Conservation (phyloP, 192 early-diverging fungal species). For the Entomortierella chlamydospora region DNA sequence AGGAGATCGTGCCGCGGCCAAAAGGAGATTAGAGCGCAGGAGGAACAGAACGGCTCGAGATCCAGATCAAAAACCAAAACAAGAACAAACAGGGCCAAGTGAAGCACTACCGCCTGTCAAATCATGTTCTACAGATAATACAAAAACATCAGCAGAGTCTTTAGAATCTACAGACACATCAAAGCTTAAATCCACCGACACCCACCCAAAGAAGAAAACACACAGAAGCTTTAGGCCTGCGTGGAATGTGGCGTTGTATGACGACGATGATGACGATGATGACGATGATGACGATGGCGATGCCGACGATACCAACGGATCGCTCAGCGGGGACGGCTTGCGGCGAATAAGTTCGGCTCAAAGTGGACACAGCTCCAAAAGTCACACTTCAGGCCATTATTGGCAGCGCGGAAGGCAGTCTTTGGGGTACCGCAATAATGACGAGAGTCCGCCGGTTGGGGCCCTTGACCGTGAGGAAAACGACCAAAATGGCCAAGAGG, state of each 20-base stretch:
- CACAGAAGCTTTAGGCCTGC: conserved; percentile 28
- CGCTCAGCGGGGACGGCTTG: conserved; percentile 6
- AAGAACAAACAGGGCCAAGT: not conserved
- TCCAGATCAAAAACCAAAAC: not conserved
- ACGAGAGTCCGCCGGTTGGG: not conserved
- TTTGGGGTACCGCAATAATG: not conserved
- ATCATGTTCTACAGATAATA: not conserved
- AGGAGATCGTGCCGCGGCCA: conserved; percentile 23
- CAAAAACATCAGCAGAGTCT: not conserved
- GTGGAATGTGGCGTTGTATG: conserved; percentile 47
- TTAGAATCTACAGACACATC: not conserved
- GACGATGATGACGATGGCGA: conserved; percentile 34
- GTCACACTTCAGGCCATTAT: not conserved
- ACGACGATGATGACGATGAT: conserved; percentile 39
- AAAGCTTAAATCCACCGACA: not conserved
- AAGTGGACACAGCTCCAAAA: not conserved
- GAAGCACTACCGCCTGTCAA: not conserved
- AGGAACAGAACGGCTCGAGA: not conserved
- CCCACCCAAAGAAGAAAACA: not conserved
- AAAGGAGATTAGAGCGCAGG: conserved; percentile 11
- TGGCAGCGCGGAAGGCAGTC: not conserved
- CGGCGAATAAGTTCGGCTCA: not conserved
- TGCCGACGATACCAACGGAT: conserved; percentile 17
- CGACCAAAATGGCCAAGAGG: not conserved
- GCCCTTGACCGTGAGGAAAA: conserved; percentile 10